Base-by-base conservation (phyloP, 352 stramenopile species). In the Globisporangium takayamanum region DNA sequence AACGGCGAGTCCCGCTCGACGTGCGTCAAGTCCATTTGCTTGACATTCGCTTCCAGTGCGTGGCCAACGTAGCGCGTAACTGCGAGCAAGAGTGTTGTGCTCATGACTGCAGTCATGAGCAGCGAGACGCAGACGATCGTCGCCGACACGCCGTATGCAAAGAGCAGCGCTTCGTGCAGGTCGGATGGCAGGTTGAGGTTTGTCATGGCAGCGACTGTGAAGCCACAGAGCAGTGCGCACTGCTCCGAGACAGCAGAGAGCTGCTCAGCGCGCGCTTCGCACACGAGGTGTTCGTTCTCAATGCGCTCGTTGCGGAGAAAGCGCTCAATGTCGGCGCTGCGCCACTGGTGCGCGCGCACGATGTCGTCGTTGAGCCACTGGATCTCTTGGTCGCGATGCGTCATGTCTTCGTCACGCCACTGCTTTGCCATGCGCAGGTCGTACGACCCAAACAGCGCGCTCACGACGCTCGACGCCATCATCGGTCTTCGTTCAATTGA, bases 281-380 rank as follows among this genome's bases (percentile, higher is more conserved):
- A 84, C 4, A 85, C 59, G 33, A 79, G 60, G 48, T 84, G 65
- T 47, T 92, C 82, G 60, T 78, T 84, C 61, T 89, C 74, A 33
- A 82, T 65, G 55, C 85, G 85, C 57, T 87, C 77, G 16, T 59
- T 64, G 10, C 80, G 76, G n/a, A 86, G 61, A n/a, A 71, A 69
- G 14, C 82, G 79, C 68, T 89, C 76, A 28, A 88, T 74, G 63
- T 92, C 82, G 53, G 73, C 78, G 33, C 68, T 60, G 20, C 82
- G 79, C 79, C 82, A 92, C 67, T 76, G 62, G 62, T 88, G 70
- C 37, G 72, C 79, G 33, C 82, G 79, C 59, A 85, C 70, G 42
- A 86, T 80, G 56, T 88, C 82, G 68, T 92, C 79, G 39, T 88
- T 83, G 52, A 83, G 74, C 79, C 79, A 89, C 63, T 89, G 82